These are phyloP conservation scores for Amylocarpus encephaloides DNA, from an alignment of 2,329 filamentous ascomycete genomes.

Conservation along the genomic window DNA sequence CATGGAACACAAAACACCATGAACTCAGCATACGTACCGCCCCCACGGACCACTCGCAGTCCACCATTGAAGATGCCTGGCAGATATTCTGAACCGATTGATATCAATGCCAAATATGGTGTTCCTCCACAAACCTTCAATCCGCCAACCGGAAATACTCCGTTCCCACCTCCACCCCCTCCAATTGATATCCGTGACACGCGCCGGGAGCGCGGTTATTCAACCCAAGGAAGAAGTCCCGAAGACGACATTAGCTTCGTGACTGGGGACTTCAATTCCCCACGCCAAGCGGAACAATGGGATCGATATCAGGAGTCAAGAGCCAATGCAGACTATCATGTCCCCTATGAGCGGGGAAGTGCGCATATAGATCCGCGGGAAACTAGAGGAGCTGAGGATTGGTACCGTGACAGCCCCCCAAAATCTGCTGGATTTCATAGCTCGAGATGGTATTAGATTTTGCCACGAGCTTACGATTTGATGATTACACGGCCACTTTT, in stretches of 20 bases:
- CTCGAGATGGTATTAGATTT: background rate
- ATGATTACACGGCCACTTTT: background rate
- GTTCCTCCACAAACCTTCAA: slow-evolving; percentile 14
- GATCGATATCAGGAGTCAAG: slow-evolving; percentile 23
- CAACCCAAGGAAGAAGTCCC: slow-evolving; percentile 6
- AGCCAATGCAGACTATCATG: slow-evolving; percentile 8
- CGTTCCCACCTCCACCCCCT: slow-evolving; percentile 27
- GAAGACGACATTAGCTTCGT: slow-evolving; percentile 22
- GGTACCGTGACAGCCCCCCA: slow-evolving; percentile 13
- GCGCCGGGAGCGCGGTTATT: slow-evolving; percentile 14
- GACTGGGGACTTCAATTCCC: slow-evolving; percentile 24
- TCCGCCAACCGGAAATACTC: slow-evolving; percentile 14
- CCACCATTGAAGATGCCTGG: slow-evolving; percentile 25
- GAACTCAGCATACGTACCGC: slow-evolving; percentile 17
- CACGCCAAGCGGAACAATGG: slow-evolving; percentile 28
- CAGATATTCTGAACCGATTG: slow-evolving; percentile 22
- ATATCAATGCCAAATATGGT: slow-evolving; percentile 21
- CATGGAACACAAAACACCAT: slow-evolving; percentile 20
- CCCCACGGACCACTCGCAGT: slow-evolving; percentile 15
- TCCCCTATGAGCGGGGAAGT: slow-evolving; percentile 15
- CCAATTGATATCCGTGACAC: slow-evolving; percentile 17
- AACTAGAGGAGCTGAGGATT: slow-evolving; percentile 15
- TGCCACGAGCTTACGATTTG: background rate
- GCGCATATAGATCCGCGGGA: slow-evolving; percentile 16
- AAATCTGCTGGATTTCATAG: background rate